Percentiles rank a stretch among this genome's conserved stretches.
These are phyloP conservation scores for Populus deltoides DNA, from an alignment of 345 rosid species.

Conservation along the genomic window DNA sequence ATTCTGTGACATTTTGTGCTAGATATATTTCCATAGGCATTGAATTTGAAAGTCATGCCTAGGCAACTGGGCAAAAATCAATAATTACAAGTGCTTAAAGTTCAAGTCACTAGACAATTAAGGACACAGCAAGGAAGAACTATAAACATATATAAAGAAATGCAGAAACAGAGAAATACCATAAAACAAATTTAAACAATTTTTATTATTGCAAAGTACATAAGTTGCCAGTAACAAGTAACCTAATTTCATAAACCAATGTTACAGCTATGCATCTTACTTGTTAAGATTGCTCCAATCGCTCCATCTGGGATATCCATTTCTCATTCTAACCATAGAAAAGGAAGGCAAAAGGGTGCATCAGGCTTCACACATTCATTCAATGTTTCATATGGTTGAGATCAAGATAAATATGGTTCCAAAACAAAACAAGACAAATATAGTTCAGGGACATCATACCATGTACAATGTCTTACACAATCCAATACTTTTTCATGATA, in stretches of 20 bases:
- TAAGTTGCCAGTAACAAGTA: too few species aligned
- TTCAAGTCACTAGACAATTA: background rate
- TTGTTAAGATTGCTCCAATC: too few species aligned
- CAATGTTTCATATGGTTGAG: background rate
- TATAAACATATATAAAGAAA: too few species aligned
- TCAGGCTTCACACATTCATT: background rate
- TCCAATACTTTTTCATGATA: constrained; percentile 66
- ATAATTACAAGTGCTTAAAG: background rate
- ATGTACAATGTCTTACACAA: constrained; percentile 80
- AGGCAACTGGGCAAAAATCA: background rate
- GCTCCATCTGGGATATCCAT: background rate
- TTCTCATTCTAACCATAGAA: background rate
- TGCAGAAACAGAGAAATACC: background rate
- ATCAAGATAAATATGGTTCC: constrained; percentile 10
- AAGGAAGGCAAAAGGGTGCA: background rate
- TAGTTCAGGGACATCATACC: constrained; percentile 47
- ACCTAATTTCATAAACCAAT: too few species aligned
- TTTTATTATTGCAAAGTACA: background rate
- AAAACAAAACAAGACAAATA: constrained; percentile 9
- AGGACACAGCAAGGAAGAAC: background rate
- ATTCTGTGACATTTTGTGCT: too few species aligned
- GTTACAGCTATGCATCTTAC: too few species aligned
- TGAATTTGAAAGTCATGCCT: background rate
- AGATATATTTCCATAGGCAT: background rate
- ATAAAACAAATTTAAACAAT: too few species aligned